These are phyloP conservation scores for Sporobolomyces phaffii DNA, from an alignment of 768 basidiomycete species.

Conservation along the genomic window DNA sequence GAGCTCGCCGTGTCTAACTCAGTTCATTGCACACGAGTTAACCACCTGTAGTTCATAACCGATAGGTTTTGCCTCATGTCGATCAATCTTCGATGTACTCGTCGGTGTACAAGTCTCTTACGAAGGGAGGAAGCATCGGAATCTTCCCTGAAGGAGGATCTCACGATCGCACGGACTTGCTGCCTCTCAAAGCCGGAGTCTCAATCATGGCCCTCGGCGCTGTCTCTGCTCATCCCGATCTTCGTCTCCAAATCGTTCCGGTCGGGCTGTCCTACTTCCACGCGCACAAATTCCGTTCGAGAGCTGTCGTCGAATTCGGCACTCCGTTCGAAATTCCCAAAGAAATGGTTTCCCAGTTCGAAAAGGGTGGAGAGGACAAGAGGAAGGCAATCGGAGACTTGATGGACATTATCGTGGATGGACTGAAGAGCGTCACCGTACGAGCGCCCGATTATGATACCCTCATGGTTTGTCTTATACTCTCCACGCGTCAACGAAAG, in stretches of 20 bases:
- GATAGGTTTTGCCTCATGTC: constrained; percentile 65
- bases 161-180: constrained; percentile 91
- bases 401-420: constrained; percentile 84
- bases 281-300: constrained; percentile 79
- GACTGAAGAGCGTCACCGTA: constrained; percentile 89
- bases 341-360: constrained; percentile 83
- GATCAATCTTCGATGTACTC: constrained; percentile 94
- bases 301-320: constrained; percentile 96
- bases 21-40: too few relatives aligned
- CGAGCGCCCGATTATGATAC: constrained; percentile 96
- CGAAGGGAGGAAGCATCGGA: constrained; percentile 81
- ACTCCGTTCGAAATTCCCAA: constrained; percentile 81
- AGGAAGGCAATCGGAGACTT: constrained; percentile 83
- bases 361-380: constrained; percentile 77
- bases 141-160: constrained; percentile 99
- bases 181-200: constrained; percentile 95
- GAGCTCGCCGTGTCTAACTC: neutral
- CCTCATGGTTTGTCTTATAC: constrained; percentile 66
- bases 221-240: constrained; percentile 80
- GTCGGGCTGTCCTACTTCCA: constrained; percentile 65
- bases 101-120: constrained; percentile 79
- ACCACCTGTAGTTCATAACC: neutral
- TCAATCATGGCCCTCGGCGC: constrained; percentile 97
- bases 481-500: neutral
- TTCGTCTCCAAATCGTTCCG: constrained; percentile 80